Evolutionary conservation across 345 rosid species (phyloP), one percentile per base, ranked within the genome.

Genomic region (Gossypium stocksii): DNA sequence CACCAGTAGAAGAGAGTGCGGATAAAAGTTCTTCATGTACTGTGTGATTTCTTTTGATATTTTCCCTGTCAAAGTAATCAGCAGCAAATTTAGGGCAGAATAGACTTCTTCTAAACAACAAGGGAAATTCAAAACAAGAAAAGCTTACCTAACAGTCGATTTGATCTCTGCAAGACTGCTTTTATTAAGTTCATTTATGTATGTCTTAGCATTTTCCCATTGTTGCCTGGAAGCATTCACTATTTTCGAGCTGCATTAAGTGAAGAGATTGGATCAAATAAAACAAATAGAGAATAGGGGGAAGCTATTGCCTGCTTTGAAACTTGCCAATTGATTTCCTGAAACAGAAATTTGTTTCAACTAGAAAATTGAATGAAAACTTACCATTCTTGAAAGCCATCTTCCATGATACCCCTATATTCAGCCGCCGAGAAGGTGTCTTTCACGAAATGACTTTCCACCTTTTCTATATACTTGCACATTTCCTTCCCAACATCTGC

Each of bases 381-480:
- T 27, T 85, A 92, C 98, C 95, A 88, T 62, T 91, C 88, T 29
- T 87, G 85, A 64, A 90, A 84, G 78, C 77, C 74, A 80, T 74
- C 81, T 70, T 86, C 91, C 85, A 87, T 86, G 58, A 86, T 63
- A 52, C 80, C 76, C 67, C 77, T 80, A 77, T 88, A 80, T 86
- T 87, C 90, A 45, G 90, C 91, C 2, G 82, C 81, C 19, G 87
- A 86, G 77, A 90, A 85, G 44, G 90, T 85, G 70, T 89, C 88
- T 76, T 86, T 89, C 51, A 83, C 73, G 85, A 85, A 94, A 60
- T 77, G 74, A 7, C 53, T 82, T 80, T 87, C 85, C 57, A 73
- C 80, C 66, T 83, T 77, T 77, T 80, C 80, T 25, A 79, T 66
- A 61, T 92, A 89, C 41, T 84, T 84, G 71, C 66, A 80, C 70